Percentiles rank a stretch among this genome's conserved stretches.
These are phyloP conservation scores for Wickerhamiella kurtzmanii DNA, from an alignment of 805 yeast species.

Conservation along the genomic window DNA sequence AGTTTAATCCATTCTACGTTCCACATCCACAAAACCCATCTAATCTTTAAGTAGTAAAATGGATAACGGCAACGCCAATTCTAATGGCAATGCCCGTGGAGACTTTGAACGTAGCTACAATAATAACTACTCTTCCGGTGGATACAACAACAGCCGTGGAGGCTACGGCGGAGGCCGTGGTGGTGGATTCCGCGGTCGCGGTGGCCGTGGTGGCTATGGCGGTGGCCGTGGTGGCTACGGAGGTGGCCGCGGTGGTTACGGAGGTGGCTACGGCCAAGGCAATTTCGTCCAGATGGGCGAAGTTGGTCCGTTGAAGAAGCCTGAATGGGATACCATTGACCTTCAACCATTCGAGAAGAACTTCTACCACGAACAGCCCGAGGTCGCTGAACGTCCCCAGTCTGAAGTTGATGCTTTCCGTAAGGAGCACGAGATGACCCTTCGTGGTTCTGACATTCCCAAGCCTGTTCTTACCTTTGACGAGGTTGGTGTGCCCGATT, in stretches of 20 bases:
- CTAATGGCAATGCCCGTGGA: not conserved
- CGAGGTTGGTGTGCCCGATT: slow-evolving; percentile 96
- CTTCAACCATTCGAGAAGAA: slow-evolving; percentile 90
- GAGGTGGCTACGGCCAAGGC: slow-evolving; percentile 30
- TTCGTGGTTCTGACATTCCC: slow-evolving; percentile 74
- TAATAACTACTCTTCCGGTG: slow-evolving; percentile 16
- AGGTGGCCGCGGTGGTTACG: slow-evolving; percentile 29
- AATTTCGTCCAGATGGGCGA: slow-evolving; percentile 24
- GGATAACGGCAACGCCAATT: not conserved
- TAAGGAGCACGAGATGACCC: slow-evolving; percentile 72
- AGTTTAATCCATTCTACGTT: not conserved
- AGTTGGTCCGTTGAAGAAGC: slow-evolving; percentile 38
- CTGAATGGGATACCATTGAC: slow-evolving; percentile 64
- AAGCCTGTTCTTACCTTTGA: slow-evolving; percentile 87
- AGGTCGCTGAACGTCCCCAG: slow-evolving; percentile 61
- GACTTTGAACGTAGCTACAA: not conserved
- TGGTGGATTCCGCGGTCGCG: slow-evolving; percentile 27
- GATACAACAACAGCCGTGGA: slow-evolving; percentile 18
- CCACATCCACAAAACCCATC: not conserved
- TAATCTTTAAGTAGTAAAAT: not conserved
- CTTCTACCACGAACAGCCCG: slow-evolving; percentile 77
- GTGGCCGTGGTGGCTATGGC: slow-evolving; percentile 31
- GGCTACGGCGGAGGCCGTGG: slow-evolving; percentile 20
- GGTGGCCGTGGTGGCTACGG: slow-evolving; percentile 29
- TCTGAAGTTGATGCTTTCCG: slow-evolving; percentile 66